Evolutionary conservation across 805 yeast species (phyloP).

Genomic region (Deakozyma indianensis): DNA sequence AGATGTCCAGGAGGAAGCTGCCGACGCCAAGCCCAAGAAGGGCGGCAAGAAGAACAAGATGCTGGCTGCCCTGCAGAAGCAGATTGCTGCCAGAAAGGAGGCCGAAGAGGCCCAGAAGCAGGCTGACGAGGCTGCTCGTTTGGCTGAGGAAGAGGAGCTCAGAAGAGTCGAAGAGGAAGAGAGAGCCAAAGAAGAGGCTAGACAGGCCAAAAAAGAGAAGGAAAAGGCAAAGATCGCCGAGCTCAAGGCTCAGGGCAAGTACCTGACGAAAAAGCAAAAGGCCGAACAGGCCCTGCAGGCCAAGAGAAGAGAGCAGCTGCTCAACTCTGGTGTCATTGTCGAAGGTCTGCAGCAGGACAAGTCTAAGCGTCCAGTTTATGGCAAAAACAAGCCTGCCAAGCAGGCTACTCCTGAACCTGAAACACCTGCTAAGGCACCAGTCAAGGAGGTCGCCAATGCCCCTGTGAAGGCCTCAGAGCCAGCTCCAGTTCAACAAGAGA

Average conservation of each 20-base stretch:
- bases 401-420: conserved; percentile 13
- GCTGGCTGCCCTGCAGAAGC: conserved; percentile 79
- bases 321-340: conserved; percentile 59
- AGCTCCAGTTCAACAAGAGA: conserved; percentile 7
- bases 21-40: conserved; percentile 25
- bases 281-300: conserved; percentile 79
- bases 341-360: conserved; percentile 50
- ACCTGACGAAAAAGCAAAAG: conserved; percentile 85
- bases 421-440: conserved; percentile 11
- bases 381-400: conserved; percentile 48
- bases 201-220: conserved; percentile 62
- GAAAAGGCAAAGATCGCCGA: conserved; percentile 80
- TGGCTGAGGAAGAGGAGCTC: conserved; percentile 36
- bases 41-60: conserved; percentile 60
- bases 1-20: conserved; percentile 30
- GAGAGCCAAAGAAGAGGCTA: conserved; percentile 37
- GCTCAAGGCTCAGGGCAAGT: conserved; percentile 91
- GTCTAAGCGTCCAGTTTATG: conserved; percentile 56
- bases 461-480: conserved; percentile 5
- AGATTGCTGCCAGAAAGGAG: conserved; percentile 77
- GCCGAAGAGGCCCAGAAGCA: conserved; percentile 70
- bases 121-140: conserved; percentile 47
- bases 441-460: conserved; percentile 23
- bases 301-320: conserved; percentile 74
- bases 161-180: conserved; percentile 49